Base-by-base conservation (phyloP, 1,284 basidiomycete species). In the Microbotryum scabiosae region DNA sequence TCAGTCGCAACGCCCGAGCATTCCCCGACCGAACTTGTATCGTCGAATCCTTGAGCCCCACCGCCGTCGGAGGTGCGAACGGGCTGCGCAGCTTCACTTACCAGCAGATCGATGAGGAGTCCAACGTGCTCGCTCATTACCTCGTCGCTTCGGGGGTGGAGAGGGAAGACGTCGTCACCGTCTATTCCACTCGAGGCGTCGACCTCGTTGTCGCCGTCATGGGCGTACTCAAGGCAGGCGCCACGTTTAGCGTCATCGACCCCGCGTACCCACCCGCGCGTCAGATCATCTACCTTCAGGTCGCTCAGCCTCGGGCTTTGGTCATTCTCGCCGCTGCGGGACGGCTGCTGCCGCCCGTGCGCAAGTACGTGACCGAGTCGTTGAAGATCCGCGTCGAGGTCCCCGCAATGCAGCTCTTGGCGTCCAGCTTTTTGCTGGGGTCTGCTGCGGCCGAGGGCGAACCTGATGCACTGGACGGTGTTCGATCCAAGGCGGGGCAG, bases 221-320 rank as follows among this genome's bases (percentile, higher is more conserved):
- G 84, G 96, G 90, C 54, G 86, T 96, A 43, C 82, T 98, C 70
- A 98, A 98, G 78, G 91, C 90, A 3, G 96, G 96, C 28, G 94
- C 90, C 8, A 93, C 91, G 3, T 98, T 99, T 78, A 94, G 90
- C 45, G 96, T 99, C 65, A 97, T 98, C 64, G 93, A 98, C 77
- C 96, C 96, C 45, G 93, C 94, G 1, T 99, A 99, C 75, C 96
- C 96, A 5, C 84, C 93, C 2, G 86, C 87, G 10, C 81, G 96
- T 46, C 96, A 99, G 76, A 92, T 85, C n/a, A 85, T 96, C 71
- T 98, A 99, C 75, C 84, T 99, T 50, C 82, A 87, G 65, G 96
- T 98, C 21, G 92, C 94, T 2, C 86, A 86, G 68, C 94, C 96
- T 18, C 85, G 92, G n/a, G 94, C 87, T 0, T 81, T 98, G 5